phyloP scores from a whole-genome alignment of 148 eudicot species.

The Rhododendron williamsianum region DNA sequence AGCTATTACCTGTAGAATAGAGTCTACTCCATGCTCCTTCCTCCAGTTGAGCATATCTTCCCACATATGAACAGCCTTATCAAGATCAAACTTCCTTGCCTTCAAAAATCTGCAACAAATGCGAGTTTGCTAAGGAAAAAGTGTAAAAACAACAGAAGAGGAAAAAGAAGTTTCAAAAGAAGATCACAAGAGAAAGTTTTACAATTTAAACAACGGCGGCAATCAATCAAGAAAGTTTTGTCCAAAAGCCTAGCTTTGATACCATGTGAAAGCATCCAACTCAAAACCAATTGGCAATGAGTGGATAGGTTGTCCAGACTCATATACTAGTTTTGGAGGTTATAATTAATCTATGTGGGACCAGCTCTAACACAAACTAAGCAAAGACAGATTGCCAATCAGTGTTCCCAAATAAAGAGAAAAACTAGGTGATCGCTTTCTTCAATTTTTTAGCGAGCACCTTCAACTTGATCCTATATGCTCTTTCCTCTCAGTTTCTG shows the following conservation, averaged over 20 bases:
- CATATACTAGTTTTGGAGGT: not conserved
- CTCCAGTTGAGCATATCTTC: constrained; percentile 98
- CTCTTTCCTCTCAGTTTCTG: not conserved
- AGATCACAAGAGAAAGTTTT: not conserved
- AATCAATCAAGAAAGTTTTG: not conserved
- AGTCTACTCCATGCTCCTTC: constrained; percentile 72
- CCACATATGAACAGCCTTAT: constrained; percentile 90
- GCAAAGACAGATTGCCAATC: not conserved
- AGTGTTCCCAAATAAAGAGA: not conserved
- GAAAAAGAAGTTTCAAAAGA: not conserved
- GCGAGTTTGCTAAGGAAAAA: not conserved
- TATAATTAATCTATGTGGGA: not conserved
- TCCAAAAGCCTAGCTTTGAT: too few relatives aligned
- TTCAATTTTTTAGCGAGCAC: not conserved
- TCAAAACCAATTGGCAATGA: not conserved
- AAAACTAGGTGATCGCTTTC: not conserved
- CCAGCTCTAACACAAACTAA: not conserved
- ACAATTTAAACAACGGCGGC: not conserved
- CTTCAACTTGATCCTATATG: not conserved
- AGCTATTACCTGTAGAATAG: constrained; percentile 63
- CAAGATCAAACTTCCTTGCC: constrained; percentile 93
- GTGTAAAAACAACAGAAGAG: not conserved
- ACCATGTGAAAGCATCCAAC: not conserved
- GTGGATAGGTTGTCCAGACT: not conserved
- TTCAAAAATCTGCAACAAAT: constrained; percentile 74